Percentiles rank a stretch among this genome's conserved stretches.
Conservation (phyloP, 2,329 filamentous ascomycete genomes). For the Fusarium neocosmosporiellum region DNA sequence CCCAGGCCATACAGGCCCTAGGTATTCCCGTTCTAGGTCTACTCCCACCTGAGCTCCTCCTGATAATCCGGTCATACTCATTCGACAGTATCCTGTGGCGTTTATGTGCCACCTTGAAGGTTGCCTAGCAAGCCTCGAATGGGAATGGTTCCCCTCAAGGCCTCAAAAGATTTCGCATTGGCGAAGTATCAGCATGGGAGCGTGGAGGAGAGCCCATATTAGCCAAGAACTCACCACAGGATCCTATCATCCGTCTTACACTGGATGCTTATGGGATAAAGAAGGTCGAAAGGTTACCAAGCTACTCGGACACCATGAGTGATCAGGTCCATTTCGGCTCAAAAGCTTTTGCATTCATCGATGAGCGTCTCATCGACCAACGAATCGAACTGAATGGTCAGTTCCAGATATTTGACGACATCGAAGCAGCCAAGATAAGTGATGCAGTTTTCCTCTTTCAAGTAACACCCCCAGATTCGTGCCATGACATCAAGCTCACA, state of each 20-base stretch:
- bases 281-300: not conserved
- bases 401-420: no score
- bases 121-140: not conserved
- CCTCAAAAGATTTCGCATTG: not conserved
- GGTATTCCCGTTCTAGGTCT: not conserved
- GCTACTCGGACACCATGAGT: not conserved
- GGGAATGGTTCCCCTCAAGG: not conserved
- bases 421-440: not conserved
- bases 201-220: not conserved
- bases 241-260: not conserved
- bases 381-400: no score
- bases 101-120: not conserved
- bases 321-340: not conserved
- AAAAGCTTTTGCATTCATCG: not conserved
- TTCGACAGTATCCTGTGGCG: not conserved
- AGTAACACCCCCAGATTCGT: not conserved
- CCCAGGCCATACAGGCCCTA: not conserved
- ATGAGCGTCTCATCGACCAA: not conserved
- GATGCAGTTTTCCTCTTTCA: not conserved
- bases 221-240: not conserved
- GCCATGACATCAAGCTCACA: not conserved
- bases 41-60: not conserved
- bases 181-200: not conserved
- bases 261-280: not conserved
- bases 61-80: not conserved